These are phyloP conservation scores for Colletotrichum viniferum DNA, from an alignment of 2,329 filamentous ascomycete genomes.

Conservation along the genomic window DNA sequence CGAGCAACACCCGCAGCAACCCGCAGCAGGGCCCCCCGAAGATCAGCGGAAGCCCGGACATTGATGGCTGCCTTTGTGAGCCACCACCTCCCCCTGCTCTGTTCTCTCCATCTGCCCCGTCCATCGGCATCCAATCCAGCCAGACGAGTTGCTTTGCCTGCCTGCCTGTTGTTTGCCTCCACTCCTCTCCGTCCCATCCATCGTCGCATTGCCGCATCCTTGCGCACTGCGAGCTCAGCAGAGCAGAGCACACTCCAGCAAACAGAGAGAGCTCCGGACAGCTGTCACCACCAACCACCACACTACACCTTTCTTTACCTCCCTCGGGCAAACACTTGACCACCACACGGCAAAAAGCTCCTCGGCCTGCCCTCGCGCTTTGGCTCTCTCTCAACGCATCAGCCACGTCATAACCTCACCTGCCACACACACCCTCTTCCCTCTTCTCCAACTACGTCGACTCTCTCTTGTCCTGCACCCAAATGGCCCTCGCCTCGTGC, in stretches of 20 bases:
- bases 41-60: conserved; percentile 12
- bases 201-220: not conserved
- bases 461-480: not conserved
- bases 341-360: not conserved
- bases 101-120: not conserved
- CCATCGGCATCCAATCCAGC: not conserved
- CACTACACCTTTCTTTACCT: not conserved
- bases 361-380: not conserved
- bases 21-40: not conserved
- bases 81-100: not conserved
- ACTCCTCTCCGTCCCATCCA: not conserved
- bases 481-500: not conserved
- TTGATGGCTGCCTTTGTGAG: conserved; percentile 32
- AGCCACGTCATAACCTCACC: conserved; percentile 14
- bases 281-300: not conserved
- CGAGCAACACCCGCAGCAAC: not conserved
- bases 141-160: not conserved
- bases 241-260: not conserved
- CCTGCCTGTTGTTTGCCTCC: not conserved
- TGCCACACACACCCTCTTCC: not conserved
- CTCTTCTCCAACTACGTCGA: not conserved
- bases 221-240: not conserved
- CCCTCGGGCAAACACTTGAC: not conserved
- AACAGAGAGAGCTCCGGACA: not conserved
- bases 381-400: conserved; percentile 13